Evolutionary conservation across 768 basidiomycete genomes (phyloP), one percentile per base, ranked within the genome.

Genomic region (Megacollybia marginata): DNA sequence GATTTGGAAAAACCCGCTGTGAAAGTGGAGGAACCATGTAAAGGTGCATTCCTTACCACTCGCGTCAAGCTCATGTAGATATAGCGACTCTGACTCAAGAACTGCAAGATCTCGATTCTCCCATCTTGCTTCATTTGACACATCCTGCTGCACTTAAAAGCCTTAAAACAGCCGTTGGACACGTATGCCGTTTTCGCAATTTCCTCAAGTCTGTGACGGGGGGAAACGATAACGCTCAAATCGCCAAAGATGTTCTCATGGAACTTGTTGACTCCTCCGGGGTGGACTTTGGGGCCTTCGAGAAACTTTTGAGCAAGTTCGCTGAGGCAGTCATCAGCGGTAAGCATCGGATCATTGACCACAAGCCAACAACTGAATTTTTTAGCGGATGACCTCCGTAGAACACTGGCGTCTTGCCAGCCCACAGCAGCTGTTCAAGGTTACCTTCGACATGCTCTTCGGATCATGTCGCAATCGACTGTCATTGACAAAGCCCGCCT

Each of bases 181-280:
- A 88, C 52, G 73, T 90, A 46, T 80, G 74, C 50, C 70, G 68
- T 49, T 82, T 85, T 57, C 75, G 79, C 40, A 68, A 65, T 42
- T 76, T 74, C 56, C 58, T 90, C 19, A 69, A 69, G 42, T 68
- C 71, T 10, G 65, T 83, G 36, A 68, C 76, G 5, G 74, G 85
- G 32, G 75, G 73, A 38, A 75, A 73, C 52, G 82, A 85, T 62
- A 81, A 72, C 52, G 72, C 83, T 5, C 77, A 79, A 48, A 78
- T 84, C 33, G 85, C 85, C 1, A 79, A 77, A 57, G 75, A 78
- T 38, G 67, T 80, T 33, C 65, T 90, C 2, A 58, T 81, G 46
- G 87, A 89, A 60, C 59, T 76, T 18, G 71, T 89, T 13, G 75
- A 80, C 55, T 74, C 69, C 54, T 85, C 83, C 34, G 85, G 85